Evolutionary conservation across 192 early-diverging fungal species (phyloP), one percentile per base, ranked within the genome.

Genomic region (Funneliformis mosseae): DNA sequence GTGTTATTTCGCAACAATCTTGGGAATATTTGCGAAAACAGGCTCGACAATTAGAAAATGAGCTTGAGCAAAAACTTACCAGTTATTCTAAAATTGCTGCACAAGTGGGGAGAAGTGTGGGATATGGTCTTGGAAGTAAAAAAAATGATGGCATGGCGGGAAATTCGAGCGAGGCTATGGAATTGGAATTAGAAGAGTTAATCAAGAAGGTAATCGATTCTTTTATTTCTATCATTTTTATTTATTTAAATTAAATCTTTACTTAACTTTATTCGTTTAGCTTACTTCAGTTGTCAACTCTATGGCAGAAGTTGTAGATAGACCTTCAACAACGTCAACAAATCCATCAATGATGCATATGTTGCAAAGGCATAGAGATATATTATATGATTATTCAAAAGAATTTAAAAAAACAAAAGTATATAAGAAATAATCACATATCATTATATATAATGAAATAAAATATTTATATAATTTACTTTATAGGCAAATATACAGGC

Each of bases 331-430:
- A 77, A 81, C 12, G 79, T 83, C 90, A 12, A 87, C 88, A 7
- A 92, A 88, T 38, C 84, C 90, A n/a, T 87, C 90, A 27, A 92
- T 91, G 88, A 86, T 92, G 60, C 94, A 94, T 78, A 85, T 93
- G 82, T 81, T 95, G 0, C 92, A 94, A 81, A 81, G 93, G 45
- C 94, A 95, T 76, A 86, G 91, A 28, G 93, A 95, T 70, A 95
- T 93, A 59, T 83, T 93, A 9, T 94, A 92, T 74, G 93, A 95
- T 76, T 94, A 92, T 80, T 89, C 88, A n/a, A 93, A 90, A 71
- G 94, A 95, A 76, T 94, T 92, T 82, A 88, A 91, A 73, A 90
- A 89, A 75, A 91, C 90, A 70, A 92, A 91, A 83, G 92, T 92
- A 87, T 39, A 16, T 61, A 74, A 39, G n/a, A 18, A 50, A 16